Percentiles rank a stretch among this genome's conserved stretches.
Evolutionary conservation across 2,329 filamentous ascomycete genomes (phyloP).

Genomic region (Eurotiales sp.): DNA sequence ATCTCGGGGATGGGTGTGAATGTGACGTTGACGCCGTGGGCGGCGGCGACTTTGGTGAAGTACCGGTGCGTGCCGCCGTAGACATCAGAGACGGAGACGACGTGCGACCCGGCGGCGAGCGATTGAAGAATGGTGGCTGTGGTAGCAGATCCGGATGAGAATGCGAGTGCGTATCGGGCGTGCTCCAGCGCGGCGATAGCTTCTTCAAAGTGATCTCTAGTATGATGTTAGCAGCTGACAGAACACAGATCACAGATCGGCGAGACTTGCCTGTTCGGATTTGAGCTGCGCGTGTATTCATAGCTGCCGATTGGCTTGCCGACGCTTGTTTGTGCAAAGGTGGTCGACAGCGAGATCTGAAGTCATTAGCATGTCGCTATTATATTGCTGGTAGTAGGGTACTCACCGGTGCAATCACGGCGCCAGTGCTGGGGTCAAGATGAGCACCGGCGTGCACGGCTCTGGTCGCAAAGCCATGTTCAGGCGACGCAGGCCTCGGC

Average conservation of each 20-base stretch:
- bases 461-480: constrained; percentile 82
- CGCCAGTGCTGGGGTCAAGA: constrained; percentile 86
- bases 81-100: constrained; percentile 94
- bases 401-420: constrained; percentile 79
- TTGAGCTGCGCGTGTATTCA: constrained; percentile 90
- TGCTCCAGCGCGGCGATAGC: constrained; percentile 90
- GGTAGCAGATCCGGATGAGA: constrained; percentile 88
- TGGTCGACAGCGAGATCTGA: constrained; percentile 89
- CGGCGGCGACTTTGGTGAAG: constrained; percentile 95
- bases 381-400: not conserved
- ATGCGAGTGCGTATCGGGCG: constrained; percentile 87
- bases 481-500: constrained; percentile 67
- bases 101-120: constrained; percentile 83
- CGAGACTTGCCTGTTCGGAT: constrained; percentile 70
- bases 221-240: constrained; percentile 1
- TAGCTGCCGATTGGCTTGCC: constrained; percentile 83
- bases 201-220: constrained; percentile 81
- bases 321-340: constrained; percentile 85
- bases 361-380: not conserved
- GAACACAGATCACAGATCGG: no score
- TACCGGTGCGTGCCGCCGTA: constrained; percentile 98
- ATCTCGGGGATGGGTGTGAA: constrained; percentile 91
- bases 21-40: constrained; percentile 89
- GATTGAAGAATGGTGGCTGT: constrained; percentile 92
- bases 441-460: constrained; percentile 92